These are phyloP conservation scores for Chytriomyces confervae DNA, from an alignment of 192 early-diverging fungal genomes.

Conservation along the genomic window DNA sequence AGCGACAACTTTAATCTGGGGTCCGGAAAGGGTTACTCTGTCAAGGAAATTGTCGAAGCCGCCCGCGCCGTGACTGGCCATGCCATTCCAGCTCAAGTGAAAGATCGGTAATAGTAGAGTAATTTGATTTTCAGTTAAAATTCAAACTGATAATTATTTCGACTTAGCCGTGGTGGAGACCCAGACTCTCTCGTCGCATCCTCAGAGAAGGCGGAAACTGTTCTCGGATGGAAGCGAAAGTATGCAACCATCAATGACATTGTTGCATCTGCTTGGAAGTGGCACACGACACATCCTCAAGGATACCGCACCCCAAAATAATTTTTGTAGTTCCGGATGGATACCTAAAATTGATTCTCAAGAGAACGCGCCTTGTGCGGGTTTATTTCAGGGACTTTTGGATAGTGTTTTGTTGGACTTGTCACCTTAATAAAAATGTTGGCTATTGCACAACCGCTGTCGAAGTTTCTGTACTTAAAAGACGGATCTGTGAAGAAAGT, in stretches of 20 bases:
- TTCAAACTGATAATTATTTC: neutral
- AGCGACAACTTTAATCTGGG: conserved; percentile 89
- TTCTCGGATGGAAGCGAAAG: conserved; percentile 59
- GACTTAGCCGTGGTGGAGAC: conserved; percentile 57
- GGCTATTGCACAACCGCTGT: too few species aligned
- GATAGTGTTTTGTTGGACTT: too few species aligned
- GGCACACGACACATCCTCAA: conserved; percentile 52
- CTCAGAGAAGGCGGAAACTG: conserved; percentile 56
- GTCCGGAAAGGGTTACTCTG: conserved; percentile 89
- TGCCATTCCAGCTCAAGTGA: conserved; percentile 77
- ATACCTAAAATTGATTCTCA: neutral
- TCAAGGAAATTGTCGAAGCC: conserved; percentile 88
- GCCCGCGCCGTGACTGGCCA: conserved; percentile 79
- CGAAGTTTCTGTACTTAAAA: too few species aligned
- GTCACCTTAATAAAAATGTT: too few species aligned
- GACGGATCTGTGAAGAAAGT: too few species aligned
- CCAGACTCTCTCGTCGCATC: conserved; percentile 58
- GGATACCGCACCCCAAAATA: conserved; percentile 31
- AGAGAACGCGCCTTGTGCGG: too few species aligned
- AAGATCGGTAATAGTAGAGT: conserved; percentile 35
- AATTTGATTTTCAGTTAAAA: neutral
- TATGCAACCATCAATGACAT: conserved; percentile 55
- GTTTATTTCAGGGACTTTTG: too few species aligned
- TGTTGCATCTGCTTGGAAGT: conserved; percentile 61
- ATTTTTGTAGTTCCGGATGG: neutral